Evolutionary conservation across 1,284 basidiomycete species (phyloP).

Genomic region (Apiotrichum sp.): DNA sequence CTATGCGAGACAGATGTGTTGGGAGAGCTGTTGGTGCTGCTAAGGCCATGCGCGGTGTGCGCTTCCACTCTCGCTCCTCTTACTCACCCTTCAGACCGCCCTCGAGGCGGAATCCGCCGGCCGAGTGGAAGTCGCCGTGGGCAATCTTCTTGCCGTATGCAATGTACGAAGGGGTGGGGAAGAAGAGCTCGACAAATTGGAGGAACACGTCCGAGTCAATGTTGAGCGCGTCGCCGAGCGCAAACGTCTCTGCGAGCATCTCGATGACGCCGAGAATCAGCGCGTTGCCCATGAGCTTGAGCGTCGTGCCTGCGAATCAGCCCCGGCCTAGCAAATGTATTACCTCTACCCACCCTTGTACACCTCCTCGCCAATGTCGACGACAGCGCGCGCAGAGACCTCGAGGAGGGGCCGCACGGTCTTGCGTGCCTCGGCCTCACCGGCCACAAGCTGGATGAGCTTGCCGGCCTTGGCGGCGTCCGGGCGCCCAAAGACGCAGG

Average conservation of each 20-base stretch:
- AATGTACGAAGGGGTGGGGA: slow-evolving; percentile 33
- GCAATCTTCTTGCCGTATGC: slow-evolving; percentile 39
- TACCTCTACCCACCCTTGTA: slow-evolving; percentile 24
- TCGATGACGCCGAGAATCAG: slow-evolving; percentile 37
- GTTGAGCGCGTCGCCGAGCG: slow-evolving; percentile 31
- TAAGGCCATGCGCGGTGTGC: too few relatives aligned
- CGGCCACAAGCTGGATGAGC: slow-evolving; percentile 28
- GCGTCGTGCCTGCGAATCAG: slow-evolving; percentile 21
- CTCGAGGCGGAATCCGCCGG: slow-evolving; percentile 30
- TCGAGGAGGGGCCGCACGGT: slow-evolving; percentile 21
- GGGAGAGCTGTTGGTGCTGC: too few relatives aligned
- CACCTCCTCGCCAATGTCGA: slow-evolving; percentile 35
- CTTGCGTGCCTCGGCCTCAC: slow-evolving; percentile 16
- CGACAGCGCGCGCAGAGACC: slow-evolving; percentile 17
- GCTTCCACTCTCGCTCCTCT: too few relatives aligned
- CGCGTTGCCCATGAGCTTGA: slow-evolving; percentile 41
- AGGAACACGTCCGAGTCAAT: slow-evolving; percentile 26
- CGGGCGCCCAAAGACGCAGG: slow-evolving; percentile 34
- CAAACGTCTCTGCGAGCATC: slow-evolving; percentile 35
- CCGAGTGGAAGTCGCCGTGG: slow-evolving; percentile 26
- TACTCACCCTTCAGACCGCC: slow-evolving; percentile 36
- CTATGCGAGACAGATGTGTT: too few relatives aligned
- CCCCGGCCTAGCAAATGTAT: too few relatives aligned
- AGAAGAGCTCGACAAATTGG: slow-evolving; percentile 25
- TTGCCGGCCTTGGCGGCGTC: slow-evolving; percentile 26